Base-by-base conservation (phyloP, 371 early-diverging fungal genomes). In the Basidiobolus meristosporus region DNA sequence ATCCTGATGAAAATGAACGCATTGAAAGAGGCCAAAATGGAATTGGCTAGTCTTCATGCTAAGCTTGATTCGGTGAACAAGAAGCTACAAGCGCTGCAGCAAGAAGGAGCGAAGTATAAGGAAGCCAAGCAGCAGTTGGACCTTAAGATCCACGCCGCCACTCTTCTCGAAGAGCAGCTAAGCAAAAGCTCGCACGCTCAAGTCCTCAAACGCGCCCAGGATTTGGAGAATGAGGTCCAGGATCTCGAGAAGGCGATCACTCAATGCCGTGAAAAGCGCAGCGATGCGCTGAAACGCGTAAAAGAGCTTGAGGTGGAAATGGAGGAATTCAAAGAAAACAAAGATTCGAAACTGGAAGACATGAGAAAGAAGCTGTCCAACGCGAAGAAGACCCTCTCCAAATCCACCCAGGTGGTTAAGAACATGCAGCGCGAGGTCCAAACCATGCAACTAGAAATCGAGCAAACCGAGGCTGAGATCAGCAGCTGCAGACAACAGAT, bases 291-390 rank as follows among this genome's bases (percentile, higher is more conserved):
- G 4, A 45, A 37, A 5, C 57, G 57, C 0, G 60, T 60, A 16
- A 45, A 62, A 33, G 57, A 63, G 28, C 73, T 91, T 35, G 90
- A 92, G 50, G 53, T 50, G 20, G 95, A 97, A 48, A 91, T 89
- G 86, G 56, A 62, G 11, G 90, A 93, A 46, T 85, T 92, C 38
- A 67, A 73, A 21, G 59, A 69, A 31, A 76, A 86, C 52, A 85
- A 85, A 44, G 82, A 78, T 29, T 63, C 73, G 7, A 88, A 90
- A 50, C 51, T 96, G 21, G 65, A 82, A 48, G 75, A 86, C 20
- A 60, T 85, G 45, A 57, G 81, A 70, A 53, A 60, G 50, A 67
- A 70, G 32, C 64, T 82, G n/a, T 55, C 60, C 12, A 41, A 60
- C 9, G 53, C 64, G 21, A 81, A 80, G 47, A 43, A 47, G 0